Evolutionary conservation across 2,329 filamentous ascomycete genomes (phyloP), one percentile per base, ranked within the genome.

Genomic region (Volutella citrinella): DNA sequence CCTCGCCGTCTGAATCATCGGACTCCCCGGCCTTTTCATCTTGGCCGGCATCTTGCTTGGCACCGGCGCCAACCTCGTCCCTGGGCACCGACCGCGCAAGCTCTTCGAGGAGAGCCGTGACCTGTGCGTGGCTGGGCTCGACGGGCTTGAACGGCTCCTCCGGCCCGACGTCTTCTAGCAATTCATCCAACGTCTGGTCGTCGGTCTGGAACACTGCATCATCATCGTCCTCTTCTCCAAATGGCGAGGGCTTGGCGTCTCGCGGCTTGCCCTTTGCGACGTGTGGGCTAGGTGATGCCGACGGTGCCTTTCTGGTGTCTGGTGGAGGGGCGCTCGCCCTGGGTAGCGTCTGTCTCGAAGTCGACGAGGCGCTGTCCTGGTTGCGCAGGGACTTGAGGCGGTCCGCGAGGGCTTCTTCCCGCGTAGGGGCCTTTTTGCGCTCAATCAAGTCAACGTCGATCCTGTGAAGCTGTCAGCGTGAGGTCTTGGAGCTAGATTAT

Each of bases 351-450:
- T 31, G 41, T 20, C 32, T 6, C 18, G 45, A 30, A 33, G 49
- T 33, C 8, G 54, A 38, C 7, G 57, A 38, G 7, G 52, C 32
- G 19, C 58, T 57, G 12, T 60, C 55, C 15, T 59, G 60, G 15
- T 65, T 61, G 10, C 76, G 69, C 14, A 80, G 60, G 6, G 61
- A 68, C 45, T 70, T 72, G 27, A 80, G 61, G 15, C 76, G 66
- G 4, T 67, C 67, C 3, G 74, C 61, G 8, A 80, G 62, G 8
- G 65, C 62, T 50, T 78, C 73, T 43, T 76, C 72, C 24, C 63
- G 63, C 0, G 70, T 69, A 2, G 59, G 55, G 3, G 68, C 59
- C 43, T 62, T 66, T 10, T 57, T 59, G 7, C 65, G 54, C 42
- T 70, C 64, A 34, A 72, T 67, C 4, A 62, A 55, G 19, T 65